Evolutionary conservation across 2,329 filamentous ascomycete species (phyloP), one percentile per base, ranked within the genome.

Genomic region (Bipolaris zeicola): DNA sequence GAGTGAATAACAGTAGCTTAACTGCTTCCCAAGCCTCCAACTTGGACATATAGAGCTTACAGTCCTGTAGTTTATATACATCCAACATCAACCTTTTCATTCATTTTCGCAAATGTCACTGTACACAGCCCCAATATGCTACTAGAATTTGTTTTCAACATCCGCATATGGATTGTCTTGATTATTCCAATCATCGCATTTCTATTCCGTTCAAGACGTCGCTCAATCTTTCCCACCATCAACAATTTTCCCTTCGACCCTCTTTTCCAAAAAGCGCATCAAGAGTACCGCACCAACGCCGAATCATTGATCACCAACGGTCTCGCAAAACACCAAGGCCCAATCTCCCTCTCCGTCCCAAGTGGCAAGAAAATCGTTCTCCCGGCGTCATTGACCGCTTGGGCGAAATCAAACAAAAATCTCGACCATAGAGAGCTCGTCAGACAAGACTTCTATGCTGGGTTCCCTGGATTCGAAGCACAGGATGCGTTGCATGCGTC

Each of bases 361-460:
- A 44, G 7, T 14, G 41, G 24, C 1, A 10, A 44, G 3, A 44
- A 44, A 18, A 44, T 31, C 8, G 2, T 51, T 24, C 39, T 51
- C 3, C 39, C 39, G 10, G 26, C 38, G 1, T 51, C 48, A 7
- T 38, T 42, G 1, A 2, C 38, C n/a, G 26, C 8, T 8, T 50
- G 38, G 28, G 48, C 43, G 5, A 43, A 51, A 14, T 51, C 38
- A 2, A 51, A 51, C 3, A 42, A 33, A 43, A 18, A 51, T 2
- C 4, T 51, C 1, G 38, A 51, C 16, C 38, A 51, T 20, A 22
- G 38, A 18, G 48, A 51, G 6, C 20, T 51, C 6, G 38, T 28
- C 8, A 14, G 48, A 18, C 48, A 51, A 6, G 48, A 51, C 8
- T 51, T 51, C 28, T 51, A 36, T 24, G 48, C 31, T 13, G 48